phyloP scores from a whole-genome alignment of 1,284 basidiomycete genomes.

The Leccinum fallax region DNA sequence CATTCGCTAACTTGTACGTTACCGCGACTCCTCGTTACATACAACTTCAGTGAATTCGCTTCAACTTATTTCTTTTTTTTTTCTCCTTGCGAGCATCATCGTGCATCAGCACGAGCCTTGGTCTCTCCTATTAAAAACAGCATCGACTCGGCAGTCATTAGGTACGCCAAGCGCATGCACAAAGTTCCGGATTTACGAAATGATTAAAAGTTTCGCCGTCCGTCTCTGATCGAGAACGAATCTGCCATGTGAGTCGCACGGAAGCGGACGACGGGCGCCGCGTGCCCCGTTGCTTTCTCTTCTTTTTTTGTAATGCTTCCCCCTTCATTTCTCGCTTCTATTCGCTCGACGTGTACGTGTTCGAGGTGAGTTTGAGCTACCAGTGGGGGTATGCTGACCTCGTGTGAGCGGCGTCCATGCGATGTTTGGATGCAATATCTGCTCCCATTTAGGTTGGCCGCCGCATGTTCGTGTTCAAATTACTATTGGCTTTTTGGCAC shows the following conservation, averaged over 20 bases:
- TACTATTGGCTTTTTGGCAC: not conserved
- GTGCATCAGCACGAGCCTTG: constrained; percentile 7
- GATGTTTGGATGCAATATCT: not conserved
- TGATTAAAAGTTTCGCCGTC: not conserved
- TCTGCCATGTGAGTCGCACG: constrained; percentile 1
- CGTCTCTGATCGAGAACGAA: constrained; percentile 1
- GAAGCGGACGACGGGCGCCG: not conserved
- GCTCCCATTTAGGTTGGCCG: not conserved
- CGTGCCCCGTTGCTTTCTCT: not conserved
- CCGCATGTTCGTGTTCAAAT: not conserved
- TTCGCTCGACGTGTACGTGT: constrained; percentile 6
- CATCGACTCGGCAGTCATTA: not conserved
- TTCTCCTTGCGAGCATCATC: constrained; percentile 1
- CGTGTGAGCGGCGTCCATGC: not conserved
- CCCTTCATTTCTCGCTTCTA: not conserved
- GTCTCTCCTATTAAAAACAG: constrained; percentile 3
- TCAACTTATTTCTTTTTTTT: not conserved
- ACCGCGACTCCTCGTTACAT: not conserved
- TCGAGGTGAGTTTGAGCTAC: constrained; percentile 1
- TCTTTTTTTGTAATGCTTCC: not conserved
- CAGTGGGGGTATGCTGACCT: not conserved
- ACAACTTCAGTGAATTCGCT: not conserved
- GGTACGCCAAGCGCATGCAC: constrained; percentile 1
- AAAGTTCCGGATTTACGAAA: constrained; percentile 6
- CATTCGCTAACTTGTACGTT: not conserved